Evolutionary conservation across 2,329 filamentous ascomycete genomes (phyloP), one percentile per base, ranked within the genome.

Genomic region (Diplodia intermedia): DNA sequence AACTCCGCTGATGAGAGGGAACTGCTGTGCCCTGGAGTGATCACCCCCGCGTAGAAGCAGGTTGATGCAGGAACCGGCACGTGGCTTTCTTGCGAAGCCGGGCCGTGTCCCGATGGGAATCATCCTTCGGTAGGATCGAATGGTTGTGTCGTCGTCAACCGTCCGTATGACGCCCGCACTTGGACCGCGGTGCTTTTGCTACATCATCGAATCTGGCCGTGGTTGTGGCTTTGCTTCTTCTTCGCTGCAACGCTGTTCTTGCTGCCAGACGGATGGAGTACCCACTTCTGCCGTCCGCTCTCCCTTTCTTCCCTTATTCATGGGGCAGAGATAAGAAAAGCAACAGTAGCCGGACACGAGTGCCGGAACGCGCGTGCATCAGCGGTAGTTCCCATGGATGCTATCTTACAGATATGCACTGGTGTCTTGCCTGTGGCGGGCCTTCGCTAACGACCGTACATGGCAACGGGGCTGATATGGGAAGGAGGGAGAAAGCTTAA

Each of bases 1-100:
- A 8, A 33, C 31, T 33, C 31, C 8, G 31, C 31, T 33, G 31
- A 8, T 7, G 31, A 33, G 23, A 26, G 23, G 23, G 23, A 26
- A 26, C 23, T 26, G 23, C 2, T 26, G 23, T 26, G 23, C 23
- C 23, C 23, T 26, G 23, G 3, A 26, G 23, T 26, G 23, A 26
- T 26, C 23, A 26, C 23, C 23, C 23, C 31, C 31, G 31, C 31
- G 31, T 26, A 26, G 3, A 33, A 33, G 8, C 31, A 33, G 33
- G 33, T 36, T 47, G 43, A 47, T 47, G 43, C 43, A 47, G 43
- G 43, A 47, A 47, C 43, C 43, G 20, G n/a, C 43, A 47, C 43
- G 43, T 47, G 43, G 43, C 43, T 47, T 47, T 9, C 14, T 12
- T 20, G 18, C n/a, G 23, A 8, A 20, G 43, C 43, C 43, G 43